Evolutionary conservation across 345 rosid species (phyloP).

Genomic region (Eucalyptus marginata): DNA sequence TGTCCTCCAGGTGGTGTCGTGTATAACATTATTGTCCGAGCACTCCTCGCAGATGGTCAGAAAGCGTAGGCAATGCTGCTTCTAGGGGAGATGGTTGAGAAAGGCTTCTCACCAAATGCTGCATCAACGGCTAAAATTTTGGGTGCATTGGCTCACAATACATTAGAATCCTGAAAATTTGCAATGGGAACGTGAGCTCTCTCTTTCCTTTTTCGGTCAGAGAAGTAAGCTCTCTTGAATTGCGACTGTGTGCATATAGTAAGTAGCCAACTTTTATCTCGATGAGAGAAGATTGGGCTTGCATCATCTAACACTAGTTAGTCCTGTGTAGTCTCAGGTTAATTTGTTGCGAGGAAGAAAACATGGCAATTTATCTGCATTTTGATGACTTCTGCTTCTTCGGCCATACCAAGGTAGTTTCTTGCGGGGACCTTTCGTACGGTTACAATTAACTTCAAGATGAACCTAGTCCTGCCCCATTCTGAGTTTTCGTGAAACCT

Average conservation of each 20-base stretch:
- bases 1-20: background rate
- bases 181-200: background rate
- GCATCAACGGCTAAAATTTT: background rate
- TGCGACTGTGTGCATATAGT: background rate
- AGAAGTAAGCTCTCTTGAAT: background rate
- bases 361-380: background rate
- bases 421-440: background rate
- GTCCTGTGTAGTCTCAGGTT: background rate
- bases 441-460: background rate
- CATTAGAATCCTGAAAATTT: background rate
- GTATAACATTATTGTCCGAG: background rate
- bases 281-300: background rate
- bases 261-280: background rate
- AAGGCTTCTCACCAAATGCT: background rate
- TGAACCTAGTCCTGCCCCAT: background rate
- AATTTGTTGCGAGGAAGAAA: background rate
- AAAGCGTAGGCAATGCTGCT: background rate
- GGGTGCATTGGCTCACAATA: background rate
- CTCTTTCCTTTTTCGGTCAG: too few species aligned
- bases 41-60: background rate
- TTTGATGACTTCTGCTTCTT: background rate
- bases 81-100: background rate
- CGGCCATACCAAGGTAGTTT: background rate
- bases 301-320: background rate
- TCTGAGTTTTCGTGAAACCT: background rate